Evolutionary conservation across 768 basidiomycete species (phyloP), one percentile per base, ranked within the genome.

Genomic region (Leccinum truebloodii): DNA sequence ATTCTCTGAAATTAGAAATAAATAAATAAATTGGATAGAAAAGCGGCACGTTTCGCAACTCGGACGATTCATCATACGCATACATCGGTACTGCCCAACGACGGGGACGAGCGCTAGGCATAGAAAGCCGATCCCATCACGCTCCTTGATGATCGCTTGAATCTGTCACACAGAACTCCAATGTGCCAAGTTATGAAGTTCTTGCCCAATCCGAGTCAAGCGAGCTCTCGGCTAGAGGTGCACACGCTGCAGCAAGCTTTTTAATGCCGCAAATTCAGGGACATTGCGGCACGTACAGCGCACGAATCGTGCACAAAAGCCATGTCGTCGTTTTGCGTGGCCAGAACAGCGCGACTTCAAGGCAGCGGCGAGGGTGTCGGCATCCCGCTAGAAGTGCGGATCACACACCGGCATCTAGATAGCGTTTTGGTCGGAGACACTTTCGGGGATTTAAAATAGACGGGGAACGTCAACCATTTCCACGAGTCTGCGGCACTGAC

Each of bases 21-120:
- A 66, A 72, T 71, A 44, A 73, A 69, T 73, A 64, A 67, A 59
- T 71, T 71, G 59, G 59, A 60, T 73, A 64, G 63, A 67, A 73
- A 71, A 63, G 61, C 57, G 37, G 59, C 52, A 46, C 22, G 63
- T 57, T 28, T 52, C 48, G 49, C 59, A 28, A 55, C 67, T 58
- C 30, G 57, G 41, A 62, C 55, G 63, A 39, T 39, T 54, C 48
- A 44, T 14, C 34, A 34, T 34, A 34, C 34, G 34, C 34, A 34
- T 34, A 34, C 32, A 34, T 34, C 32, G 32, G 1, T 34, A 35
- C 22, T 52, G 22, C 14, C 37, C 59, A 50, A 30, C 49, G 52
- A 22, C 32, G 16, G 49, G 59, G 59, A 35, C 44, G 49, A 48
- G 55, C 30, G 54, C 20, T 35, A 41, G 48, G 34, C 49, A 60